A percentile compares a stretch with the other conserved stretches of the same genome.
Conservation (phyloP, 345 rosid genomes). For the Sapria himalayana region DNA sequence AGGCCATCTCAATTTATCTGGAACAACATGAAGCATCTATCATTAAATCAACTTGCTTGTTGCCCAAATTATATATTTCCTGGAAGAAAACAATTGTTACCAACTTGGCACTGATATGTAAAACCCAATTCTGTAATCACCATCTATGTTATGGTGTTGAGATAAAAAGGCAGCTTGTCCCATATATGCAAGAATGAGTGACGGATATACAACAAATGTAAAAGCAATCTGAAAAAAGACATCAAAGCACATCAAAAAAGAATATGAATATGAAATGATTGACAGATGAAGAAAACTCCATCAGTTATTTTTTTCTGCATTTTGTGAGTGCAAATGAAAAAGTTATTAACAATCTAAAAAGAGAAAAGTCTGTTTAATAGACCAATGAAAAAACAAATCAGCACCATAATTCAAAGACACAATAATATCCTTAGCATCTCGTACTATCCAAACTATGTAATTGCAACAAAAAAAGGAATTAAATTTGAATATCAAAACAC, state of each 20-base stretch:
- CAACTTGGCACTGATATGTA: slow-evolving; percentile 85
- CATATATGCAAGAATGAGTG: slow-evolving; percentile 80
- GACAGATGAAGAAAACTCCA: no score
- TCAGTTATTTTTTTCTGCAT: no score
- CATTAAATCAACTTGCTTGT: slow-evolving; percentile 7
- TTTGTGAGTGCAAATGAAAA: no score
- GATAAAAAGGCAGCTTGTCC: slow-evolving; percentile 93
- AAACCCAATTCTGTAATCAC: slow-evolving; percentile 34
- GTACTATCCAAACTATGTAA: no score
- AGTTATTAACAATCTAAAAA: no score
- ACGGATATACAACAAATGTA: slow-evolving; percentile 72
- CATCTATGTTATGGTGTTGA: slow-evolving; percentile 26
- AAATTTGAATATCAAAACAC: no score
- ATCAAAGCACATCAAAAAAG: slow-evolving; percentile 2
- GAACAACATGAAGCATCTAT: slow-evolving; percentile 6
- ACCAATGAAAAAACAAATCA: no score
- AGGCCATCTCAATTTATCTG: slow-evolving; percentile 73
- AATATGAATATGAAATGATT: no score
- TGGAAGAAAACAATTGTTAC: slow-evolving; percentile 8
- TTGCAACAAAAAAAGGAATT: no score
- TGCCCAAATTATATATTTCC: slow-evolving; percentile 4
- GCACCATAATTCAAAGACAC: no score
- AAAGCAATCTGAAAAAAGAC: slow-evolving; percentile 68
- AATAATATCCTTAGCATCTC: no score
- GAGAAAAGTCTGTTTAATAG: no score